Conservation (phyloP, 495 filamentous ascomycete genomes). For the Tuber microsphaerosporum region DNA sequence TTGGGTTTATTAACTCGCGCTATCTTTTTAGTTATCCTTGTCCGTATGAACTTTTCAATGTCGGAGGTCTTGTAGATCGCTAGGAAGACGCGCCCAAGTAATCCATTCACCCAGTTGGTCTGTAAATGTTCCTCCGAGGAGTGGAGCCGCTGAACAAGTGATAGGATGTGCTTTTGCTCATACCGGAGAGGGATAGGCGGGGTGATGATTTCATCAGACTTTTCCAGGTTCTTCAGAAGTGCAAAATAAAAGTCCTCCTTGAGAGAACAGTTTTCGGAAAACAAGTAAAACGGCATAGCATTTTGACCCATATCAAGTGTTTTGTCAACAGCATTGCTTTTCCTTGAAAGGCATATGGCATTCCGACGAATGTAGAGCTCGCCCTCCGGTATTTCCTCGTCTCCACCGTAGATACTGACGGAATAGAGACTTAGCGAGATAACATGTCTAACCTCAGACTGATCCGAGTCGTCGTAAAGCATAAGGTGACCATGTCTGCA, state of each 20-base stretch:
- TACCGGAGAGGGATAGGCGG: conserved; percentile 67
- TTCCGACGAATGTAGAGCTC: conserved; percentile 95
- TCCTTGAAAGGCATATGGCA: conserved; percentile 75
- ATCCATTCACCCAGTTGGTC: conserved; percentile 88
- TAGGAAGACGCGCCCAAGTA: conserved; percentile 80
- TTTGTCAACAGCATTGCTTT: conserved; percentile 53
- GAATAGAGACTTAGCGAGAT: conserved; percentile 84
- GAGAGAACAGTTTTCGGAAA: conserved; percentile 85
- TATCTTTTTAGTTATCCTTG: conserved; percentile 94
- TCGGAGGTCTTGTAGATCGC: conserved; percentile 76
- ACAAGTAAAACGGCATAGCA: conserved; percentile 74
- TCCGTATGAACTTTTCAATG: conserved; percentile 66
- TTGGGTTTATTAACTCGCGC: conserved; percentile 83
- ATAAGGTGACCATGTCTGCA: conserved; percentile 86
- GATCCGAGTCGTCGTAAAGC: conserved; percentile 87
- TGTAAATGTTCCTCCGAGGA: conserved; percentile 87
- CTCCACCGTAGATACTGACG: conserved; percentile 77
- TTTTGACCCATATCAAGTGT: conserved; percentile 51
- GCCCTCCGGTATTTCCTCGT: conserved; percentile 72
- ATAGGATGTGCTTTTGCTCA: conserved; percentile 74
- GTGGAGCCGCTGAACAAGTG: conserved; percentile 78
- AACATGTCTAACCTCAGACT: conserved; percentile 90
- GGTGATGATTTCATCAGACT: conserved; percentile 48
- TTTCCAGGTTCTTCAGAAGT: conserved; percentile 75
- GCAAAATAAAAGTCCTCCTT: conserved; percentile 99